Percentiles rank a stretch among this genome's conserved stretches.
phyloP scores from a whole-genome alignment of 768 basidiomycete genomes.

The Naganishia onofrii region DNA sequence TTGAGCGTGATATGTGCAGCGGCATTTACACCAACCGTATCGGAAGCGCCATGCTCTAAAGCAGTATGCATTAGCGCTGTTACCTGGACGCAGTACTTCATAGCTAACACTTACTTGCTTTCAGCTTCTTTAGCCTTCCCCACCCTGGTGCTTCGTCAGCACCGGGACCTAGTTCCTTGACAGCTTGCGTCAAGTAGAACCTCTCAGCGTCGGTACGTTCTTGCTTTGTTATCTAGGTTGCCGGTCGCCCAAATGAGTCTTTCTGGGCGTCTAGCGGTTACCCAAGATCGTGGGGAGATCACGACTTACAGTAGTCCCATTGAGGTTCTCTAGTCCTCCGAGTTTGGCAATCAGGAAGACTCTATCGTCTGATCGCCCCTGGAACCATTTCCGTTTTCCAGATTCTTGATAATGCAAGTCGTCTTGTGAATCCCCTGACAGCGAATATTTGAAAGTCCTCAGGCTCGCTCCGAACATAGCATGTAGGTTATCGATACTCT shows the following conservation, averaged over 20 bases:
- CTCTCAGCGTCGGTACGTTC: slow-evolving; percentile 46
- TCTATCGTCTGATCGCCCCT: slow-evolving; percentile 32
- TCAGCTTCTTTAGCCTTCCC: slow-evolving; percentile 20
- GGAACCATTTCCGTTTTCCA: background rate
- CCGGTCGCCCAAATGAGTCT: background rate
- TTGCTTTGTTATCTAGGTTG: slow-evolving; percentile 21
- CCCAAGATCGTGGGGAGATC: background rate
- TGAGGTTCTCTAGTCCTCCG: slow-evolving; percentile 35
- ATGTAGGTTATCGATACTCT: slow-evolving; percentile 33
- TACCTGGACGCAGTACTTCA: background rate
- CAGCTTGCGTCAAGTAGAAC: slow-evolving; percentile 35
- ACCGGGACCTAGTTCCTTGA: slow-evolving; percentile 5
- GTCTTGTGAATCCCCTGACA: slow-evolving; percentile 3
- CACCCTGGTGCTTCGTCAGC: background rate
- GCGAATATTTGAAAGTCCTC: background rate
- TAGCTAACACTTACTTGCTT: slow-evolving; percentile 25
- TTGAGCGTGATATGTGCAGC: slow-evolving; percentile 23
- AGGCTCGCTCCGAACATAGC: background rate
- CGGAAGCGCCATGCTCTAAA: background rate
- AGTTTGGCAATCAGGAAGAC: slow-evolving; percentile 43
- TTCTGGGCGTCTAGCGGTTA: background rate
- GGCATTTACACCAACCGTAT: background rate
- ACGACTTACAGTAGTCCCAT: slow-evolving; percentile 33
- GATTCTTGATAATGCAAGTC: no score
- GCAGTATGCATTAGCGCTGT: background rate